Conservation (phyloP, 352 stramenopile genomes). For the Pseudoperonospora humuli region DNA sequence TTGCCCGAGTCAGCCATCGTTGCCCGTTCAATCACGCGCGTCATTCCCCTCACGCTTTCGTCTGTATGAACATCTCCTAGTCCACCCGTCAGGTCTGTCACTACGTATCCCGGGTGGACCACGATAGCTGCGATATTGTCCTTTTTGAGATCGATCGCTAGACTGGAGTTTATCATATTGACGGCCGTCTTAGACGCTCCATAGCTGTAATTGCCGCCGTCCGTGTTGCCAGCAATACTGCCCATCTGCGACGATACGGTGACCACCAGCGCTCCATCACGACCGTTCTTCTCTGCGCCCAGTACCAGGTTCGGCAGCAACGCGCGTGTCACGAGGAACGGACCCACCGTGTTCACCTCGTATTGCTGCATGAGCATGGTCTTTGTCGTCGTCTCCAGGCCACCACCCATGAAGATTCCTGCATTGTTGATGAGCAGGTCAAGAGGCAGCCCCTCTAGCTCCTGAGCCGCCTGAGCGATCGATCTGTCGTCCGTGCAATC, state of each 20-base stretch:
- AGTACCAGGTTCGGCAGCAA: conserved; percentile 35
- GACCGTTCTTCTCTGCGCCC: conserved; percentile 14
- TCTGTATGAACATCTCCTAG: conserved; percentile 24
- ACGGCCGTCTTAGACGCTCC: conserved; percentile 58
- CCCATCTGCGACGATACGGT: conserved; percentile 47
- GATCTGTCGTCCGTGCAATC: conserved; percentile 24
- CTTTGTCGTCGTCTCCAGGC: conserved; percentile 28
- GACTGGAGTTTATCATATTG: conserved; percentile 55
- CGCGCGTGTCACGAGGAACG: conserved; percentile 43
- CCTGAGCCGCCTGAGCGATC: conserved; percentile 25
- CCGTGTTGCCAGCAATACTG: conserved; percentile 33
- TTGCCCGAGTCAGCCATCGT: conserved; percentile 30
- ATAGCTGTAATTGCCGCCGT: conserved; percentile 42
- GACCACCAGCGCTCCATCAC: conserved; percentile 31
- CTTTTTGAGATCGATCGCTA: conserved; percentile 37
- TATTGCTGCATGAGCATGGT: conserved; percentile 43
- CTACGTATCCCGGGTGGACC: conserved; percentile 46
- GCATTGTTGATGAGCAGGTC: conserved; percentile 65
- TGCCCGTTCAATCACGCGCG: conserved; percentile 22
- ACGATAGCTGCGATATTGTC: conserved; percentile 36
- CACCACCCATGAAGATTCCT: conserved; percentile 18
- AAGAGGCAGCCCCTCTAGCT: conserved; percentile 31
- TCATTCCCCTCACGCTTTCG: conserved; percentile 33
- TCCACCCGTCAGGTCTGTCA: conserved; percentile 32
- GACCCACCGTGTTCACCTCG: conserved; percentile 49